Evolutionary conservation across 805 yeast genomes (phyloP).

Genomic region (Tetrapisispora iriomotensis): DNA sequence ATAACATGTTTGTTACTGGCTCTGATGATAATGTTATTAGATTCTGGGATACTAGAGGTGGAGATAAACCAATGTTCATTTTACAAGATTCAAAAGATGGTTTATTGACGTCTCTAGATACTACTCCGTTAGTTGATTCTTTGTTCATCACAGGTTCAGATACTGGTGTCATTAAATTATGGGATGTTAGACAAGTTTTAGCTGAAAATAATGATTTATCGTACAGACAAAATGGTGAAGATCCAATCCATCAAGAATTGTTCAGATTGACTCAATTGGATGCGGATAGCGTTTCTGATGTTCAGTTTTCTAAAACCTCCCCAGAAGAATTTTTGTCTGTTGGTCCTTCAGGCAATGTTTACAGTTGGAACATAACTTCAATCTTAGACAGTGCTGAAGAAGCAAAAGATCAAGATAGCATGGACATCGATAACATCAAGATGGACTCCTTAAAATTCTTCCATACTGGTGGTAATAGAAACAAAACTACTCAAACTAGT

Average conservation of each 20-base stretch:
- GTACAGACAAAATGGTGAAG: constrained; percentile 10
- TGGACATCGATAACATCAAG: constrained; percentile 8
- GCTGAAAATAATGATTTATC: constrained; percentile 6
- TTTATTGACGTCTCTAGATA: constrained; percentile 13
- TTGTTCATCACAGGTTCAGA: constrained; percentile 25
- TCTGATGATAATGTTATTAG: constrained; percentile 19
- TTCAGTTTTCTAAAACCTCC: constrained; percentile 17
- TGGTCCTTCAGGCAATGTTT: constrained; percentile 24
- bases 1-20: constrained; percentile 18
- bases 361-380: constrained; percentile 24
- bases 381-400: constrained; percentile 1
- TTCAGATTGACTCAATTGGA: constrained; percentile 18
- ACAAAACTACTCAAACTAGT: background rate
- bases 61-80: constrained; percentile 13
- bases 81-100: constrained; percentile 16
- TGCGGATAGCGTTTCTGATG: constrained; percentile 19
- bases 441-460: constrained; percentile 20
- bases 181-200: constrained; percentile 24
- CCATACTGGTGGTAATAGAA: constrained; percentile 27
- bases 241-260: constrained; percentile 7
- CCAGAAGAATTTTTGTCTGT: constrained; percentile 22
- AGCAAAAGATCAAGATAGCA: constrained; percentile 7
- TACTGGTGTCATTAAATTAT: constrained; percentile 22
- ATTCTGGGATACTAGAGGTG: constrained; percentile 22
- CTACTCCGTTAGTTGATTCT: constrained; percentile 17